A percentile compares a stretch with the other conserved stretches of the same genome.
Evolutionary conservation across 371 early-diverging fungal species (phyloP).

Genomic region (Basidiobolus meristosporus): DNA sequence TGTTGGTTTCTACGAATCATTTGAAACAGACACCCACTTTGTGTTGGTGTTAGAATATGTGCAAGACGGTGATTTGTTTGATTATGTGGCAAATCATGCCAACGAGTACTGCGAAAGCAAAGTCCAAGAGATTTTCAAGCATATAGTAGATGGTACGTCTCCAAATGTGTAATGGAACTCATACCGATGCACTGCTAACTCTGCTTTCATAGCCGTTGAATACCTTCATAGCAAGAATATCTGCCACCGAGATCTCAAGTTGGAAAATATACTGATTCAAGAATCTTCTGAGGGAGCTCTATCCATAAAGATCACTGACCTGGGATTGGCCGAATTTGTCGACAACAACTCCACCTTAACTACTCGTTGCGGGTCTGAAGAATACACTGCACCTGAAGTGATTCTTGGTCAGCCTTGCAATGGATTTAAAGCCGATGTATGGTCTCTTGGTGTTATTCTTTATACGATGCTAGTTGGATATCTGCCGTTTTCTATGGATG

Average conservation of each 20-base stretch:
- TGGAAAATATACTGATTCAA: constrained; percentile 69
- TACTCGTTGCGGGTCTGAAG: constrained; percentile 18
- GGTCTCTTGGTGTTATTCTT: constrained; percentile 66
- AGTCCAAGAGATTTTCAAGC: neutral
- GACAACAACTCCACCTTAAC: neutral
- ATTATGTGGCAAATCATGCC: constrained; percentile 12
- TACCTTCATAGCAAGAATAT: constrained; percentile 66
- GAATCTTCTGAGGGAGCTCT: constrained; percentile 7
- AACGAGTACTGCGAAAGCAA: neutral
- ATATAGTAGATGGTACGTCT: constrained; percentile 6
- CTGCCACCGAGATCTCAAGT: constrained; percentile 83
- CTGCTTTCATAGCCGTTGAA: no score
- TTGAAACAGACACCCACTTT: constrained; percentile 24
- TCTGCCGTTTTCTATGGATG: constrained; percentile 32
- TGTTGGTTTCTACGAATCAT: constrained; percentile 29
- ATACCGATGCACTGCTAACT: no score
- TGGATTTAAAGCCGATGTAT: constrained; percentile 31
- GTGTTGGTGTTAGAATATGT: constrained; percentile 27
- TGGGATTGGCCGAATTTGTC: constrained; percentile 70
- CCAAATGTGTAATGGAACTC: no score
- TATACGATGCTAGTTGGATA: constrained; percentile 47
- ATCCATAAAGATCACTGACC: constrained; percentile 64
- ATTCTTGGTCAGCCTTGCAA: constrained; percentile 13
- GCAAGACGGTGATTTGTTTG: constrained; percentile 24
- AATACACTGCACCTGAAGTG: constrained; percentile 46